phyloP scores from a whole-genome alignment of 495 filamentous ascomycete genomes.

The Trichoderma parareesei region DNA sequence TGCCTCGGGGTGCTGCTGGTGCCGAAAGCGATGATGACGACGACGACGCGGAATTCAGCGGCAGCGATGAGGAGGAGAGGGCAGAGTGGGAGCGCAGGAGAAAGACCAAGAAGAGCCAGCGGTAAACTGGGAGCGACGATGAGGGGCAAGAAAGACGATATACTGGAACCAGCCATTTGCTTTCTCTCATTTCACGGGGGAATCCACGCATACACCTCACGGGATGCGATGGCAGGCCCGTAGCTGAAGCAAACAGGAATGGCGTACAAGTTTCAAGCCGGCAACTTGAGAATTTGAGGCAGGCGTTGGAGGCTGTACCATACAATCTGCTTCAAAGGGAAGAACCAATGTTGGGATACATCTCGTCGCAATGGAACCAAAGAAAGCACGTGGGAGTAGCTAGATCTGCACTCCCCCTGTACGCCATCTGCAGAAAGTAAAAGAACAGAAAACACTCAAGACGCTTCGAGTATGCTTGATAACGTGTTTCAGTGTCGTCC shows the following conservation, averaged over 20 bases:
- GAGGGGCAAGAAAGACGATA: background rate
- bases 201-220: background rate
- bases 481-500: background rate
- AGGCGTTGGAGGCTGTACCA: background rate
- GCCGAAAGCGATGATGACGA: slow-evolving; percentile 27
- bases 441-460: background rate
- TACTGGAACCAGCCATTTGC: background rate
- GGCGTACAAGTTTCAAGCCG: background rate
- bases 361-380: background rate
- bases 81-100: slow-evolving; percentile 42
- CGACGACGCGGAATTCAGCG: slow-evolving; percentile 44
- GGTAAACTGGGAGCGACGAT: slow-evolving; percentile 8
- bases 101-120: slow-evolving; percentile 27
- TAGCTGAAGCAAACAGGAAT: background rate
- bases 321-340: background rate
- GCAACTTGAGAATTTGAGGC: background rate
- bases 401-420: background rate
- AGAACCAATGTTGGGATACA: background rate
- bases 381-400: background rate
- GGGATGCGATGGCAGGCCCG: background rate
- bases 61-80: slow-evolving; percentile 44
- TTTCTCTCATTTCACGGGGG: background rate
- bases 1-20: slow-evolving; percentile 12
- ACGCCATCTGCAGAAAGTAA: background rate
- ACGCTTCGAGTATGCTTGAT: background rate